Percentiles rank a stretch among this genome's conserved stretches.
These are phyloP conservation scores for Boeremia lycopersici DNA, from an alignment of 2,329 filamentous ascomycete genomes.

Conservation along the genomic window DNA sequence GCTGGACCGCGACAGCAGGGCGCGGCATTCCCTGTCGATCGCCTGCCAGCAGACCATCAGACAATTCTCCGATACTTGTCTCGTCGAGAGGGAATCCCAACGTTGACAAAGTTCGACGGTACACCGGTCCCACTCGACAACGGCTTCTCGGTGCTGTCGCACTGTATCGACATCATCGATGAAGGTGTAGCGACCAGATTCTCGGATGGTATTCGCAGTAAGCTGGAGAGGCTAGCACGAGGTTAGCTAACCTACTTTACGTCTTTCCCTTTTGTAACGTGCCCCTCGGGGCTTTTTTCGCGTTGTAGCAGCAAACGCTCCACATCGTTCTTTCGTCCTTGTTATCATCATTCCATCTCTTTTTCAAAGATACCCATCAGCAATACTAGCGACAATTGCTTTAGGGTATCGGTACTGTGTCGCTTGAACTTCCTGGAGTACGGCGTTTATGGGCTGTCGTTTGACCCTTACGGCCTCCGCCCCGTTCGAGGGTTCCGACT, in stretches of 20 bases:
- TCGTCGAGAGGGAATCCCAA: constrained; percentile 60
- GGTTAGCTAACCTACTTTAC: constrained; percentile 17
- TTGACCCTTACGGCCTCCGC: constrained; percentile 7
- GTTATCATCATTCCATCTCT: constrained; percentile 18
- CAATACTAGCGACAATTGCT: constrained; percentile 22
- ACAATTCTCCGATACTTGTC: constrained; percentile 59
- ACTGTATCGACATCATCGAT: constrained; percentile 60
- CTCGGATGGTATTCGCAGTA: constrained; percentile 61
- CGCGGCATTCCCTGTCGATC: constrained; percentile 58
- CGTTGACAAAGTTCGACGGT: constrained; percentile 58
- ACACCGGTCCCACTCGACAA: constrained; percentile 55
- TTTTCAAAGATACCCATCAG: constrained; percentile 23
- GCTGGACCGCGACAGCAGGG: constrained; percentile 44
- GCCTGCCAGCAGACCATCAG: constrained; percentile 57
- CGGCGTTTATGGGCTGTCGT: constrained; percentile 17
- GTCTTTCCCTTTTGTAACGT: constrained; percentile 4
- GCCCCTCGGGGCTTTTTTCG: background rate
- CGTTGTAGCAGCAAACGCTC: constrained; percentile 15
- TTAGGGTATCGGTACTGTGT: constrained; percentile 13
- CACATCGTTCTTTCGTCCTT: constrained; percentile 7
- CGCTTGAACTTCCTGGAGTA: constrained; percentile 1
- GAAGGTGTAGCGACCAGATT: constrained; percentile 60
- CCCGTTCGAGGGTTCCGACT: background rate
- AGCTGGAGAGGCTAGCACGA: constrained; percentile 56
- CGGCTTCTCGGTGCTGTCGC: constrained; percentile 55